These are phyloP conservation scores for Casuarina glauca DNA, from an alignment of 306 rosid genomes.

Conservation along the genomic window DNA sequence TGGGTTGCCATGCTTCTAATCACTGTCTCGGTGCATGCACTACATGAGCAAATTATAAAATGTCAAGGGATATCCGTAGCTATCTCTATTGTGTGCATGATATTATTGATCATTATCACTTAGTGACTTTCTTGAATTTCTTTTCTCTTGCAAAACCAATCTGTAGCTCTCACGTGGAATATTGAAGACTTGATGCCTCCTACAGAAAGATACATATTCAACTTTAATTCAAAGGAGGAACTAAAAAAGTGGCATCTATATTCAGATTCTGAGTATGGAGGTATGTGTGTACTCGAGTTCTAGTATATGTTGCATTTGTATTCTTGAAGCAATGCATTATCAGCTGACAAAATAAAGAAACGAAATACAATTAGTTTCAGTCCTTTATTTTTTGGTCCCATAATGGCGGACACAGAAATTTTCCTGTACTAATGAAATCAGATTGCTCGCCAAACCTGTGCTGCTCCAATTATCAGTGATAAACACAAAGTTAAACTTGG, in stretches of 20 bases:
- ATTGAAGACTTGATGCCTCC: slow-evolving; percentile 92
- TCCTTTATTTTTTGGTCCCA: background rate
- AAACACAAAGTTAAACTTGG: background rate
- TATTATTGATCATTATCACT: slow-evolving; percentile 2
- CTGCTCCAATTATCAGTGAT: background rate
- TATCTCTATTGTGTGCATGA: background rate
- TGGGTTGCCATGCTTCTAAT: background rate
- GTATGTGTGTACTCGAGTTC: slow-evolving; percentile 27
- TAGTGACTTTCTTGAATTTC: slow-evolving; percentile 3
- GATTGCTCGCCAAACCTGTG: background rate
- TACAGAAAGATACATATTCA: slow-evolving; percentile 71
- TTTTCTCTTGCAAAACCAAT: slow-evolving; percentile 23
- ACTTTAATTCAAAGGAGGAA: slow-evolving; percentile 77
- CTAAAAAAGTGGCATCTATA: slow-evolving; percentile 86
- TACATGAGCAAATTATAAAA: background rate
- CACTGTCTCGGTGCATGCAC: background rate
- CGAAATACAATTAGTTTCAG: background rate
- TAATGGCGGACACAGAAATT: background rate
- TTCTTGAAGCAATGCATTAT: background rate
- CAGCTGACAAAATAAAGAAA: background rate
- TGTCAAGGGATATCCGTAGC: background rate
- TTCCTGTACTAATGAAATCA: background rate
- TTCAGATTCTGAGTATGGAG: slow-evolving; percentile 94
- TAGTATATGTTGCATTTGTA: background rate
- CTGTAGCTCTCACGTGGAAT: slow-evolving; percentile 59